Base-by-base conservation (phyloP, 345 rosid genomes). In the Passiflora organensis region DNA sequence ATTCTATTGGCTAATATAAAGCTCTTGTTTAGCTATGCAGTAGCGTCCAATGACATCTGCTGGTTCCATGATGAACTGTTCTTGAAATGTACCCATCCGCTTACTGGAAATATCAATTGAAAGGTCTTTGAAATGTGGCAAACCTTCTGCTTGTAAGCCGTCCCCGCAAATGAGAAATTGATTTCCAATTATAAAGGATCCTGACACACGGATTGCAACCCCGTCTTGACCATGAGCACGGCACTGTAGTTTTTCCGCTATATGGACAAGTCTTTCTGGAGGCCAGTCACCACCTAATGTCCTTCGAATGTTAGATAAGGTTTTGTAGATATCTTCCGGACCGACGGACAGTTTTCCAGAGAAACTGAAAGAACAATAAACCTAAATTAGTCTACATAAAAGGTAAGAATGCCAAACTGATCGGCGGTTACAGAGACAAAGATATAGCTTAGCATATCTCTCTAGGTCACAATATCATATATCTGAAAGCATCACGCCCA, bases 111-210 rank as follows among this genome's bases (percentile, higher is more conserved):
- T 53, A 72, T 91, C 98, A 4, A 88, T 81, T 1, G 87, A 75
- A 39, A 88, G 87, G 74, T 91, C 96, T 68, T 77, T 82, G 56
- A 88, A 76, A 80, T 82, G 81, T 0, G 93, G 93, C 78, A 84
- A 72, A 47, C 96, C 98, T 61, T 91, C 95, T 15, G 76, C 95
- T 68, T 91, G 96, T 66, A 91, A 60, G 36, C 98, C 95, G 53
- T 88, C 90, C 9, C 98, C 98, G 41, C 98, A 91, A 2, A 91
- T 88, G 51, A 91, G 82, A 69, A 88, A 91, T 65, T 88, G 95
- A 51, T 88, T 81, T 50, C 98, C 98, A 0, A 76, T 55, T 32
- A 91, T 88, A 36, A 91, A 82, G n/a, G 96, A 88, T 47, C 98
- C 96, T 0, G 75, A 76, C 6, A 86, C 91, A 2, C 96, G 95